These are phyloP conservation scores for Candida sanyiensis DNA, from an alignment of 805 yeast genomes.

Conservation along the genomic window DNA sequence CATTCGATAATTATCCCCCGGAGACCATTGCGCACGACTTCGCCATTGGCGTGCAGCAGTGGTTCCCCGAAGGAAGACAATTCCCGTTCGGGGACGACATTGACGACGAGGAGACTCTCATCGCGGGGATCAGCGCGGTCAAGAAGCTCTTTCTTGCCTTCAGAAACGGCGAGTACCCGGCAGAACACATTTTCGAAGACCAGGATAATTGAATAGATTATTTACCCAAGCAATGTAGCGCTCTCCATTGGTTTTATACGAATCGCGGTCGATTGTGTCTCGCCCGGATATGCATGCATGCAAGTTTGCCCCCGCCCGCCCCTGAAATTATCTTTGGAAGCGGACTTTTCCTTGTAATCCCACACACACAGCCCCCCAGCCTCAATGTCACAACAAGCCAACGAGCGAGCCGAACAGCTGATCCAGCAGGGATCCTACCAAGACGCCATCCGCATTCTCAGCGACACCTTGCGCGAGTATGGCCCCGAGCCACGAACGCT, in stretches of 20 bases:
- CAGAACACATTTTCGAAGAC: not conserved
- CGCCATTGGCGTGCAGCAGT: slow-evolving; percentile 22
- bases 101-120: not conserved
- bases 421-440: slow-evolving; percentile 3
- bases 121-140: not conserved
- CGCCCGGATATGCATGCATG: too few relatives aligned
- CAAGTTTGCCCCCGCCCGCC: too few relatives aligned
- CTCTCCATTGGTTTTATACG: too few relatives aligned
- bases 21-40: slow-evolving; percentile 21
- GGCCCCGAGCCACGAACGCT: slow-evolving; percentile 18
- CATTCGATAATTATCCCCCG: slow-evolving; percentile 29
- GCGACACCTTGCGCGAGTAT: not conserved
- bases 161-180: slow-evolving; percentile 1
- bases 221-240: too few relatives aligned
- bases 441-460: slow-evolving; percentile 5
- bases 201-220: too few relatives aligned
- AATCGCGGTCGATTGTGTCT: too few relatives aligned
- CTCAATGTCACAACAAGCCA: slow-evolving; percentile 11
- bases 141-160: not conserved
- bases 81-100: slow-evolving; percentile 23
- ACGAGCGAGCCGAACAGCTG: slow-evolving; percentile 13
- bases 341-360: not conserved
- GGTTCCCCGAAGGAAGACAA: slow-evolving; percentile 24
- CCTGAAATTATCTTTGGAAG: too few relatives aligned
- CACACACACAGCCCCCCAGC: not conserved